These are phyloP conservation scores for Chrysanthemum seticuspe DNA, from an alignment of 129 eudicot genomes.

Conservation along the genomic window DNA sequence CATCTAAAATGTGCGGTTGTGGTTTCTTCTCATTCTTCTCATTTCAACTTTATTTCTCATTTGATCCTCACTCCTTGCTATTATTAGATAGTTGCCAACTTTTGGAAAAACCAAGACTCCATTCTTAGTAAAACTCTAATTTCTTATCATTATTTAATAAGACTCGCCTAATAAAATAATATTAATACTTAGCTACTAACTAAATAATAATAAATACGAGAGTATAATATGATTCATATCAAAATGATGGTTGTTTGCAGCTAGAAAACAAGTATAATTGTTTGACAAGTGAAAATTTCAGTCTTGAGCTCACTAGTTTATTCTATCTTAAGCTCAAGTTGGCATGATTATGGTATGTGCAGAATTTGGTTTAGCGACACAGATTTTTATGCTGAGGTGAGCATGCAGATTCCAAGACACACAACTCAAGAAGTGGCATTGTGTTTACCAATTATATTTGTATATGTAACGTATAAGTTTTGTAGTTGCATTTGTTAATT, in stretches of 20 bases:
- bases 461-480: constrained; percentile 14
- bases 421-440: constrained; percentile 28
- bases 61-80: no score
- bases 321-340: background rate
- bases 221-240: no score
- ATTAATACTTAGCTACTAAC: background rate
- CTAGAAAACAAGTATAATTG: background rate
- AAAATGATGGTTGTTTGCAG: background rate
- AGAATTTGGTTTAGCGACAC: constrained; percentile 20
- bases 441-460: constrained; percentile 6
- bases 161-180: no score
- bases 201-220: background rate
- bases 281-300: background rate
- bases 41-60: no score
- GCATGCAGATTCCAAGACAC: constrained; percentile 10
- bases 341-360: constrained; percentile 21
- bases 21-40: no score
- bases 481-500: background rate
- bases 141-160: no score
- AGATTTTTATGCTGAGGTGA: constrained; percentile 7
- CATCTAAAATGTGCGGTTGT: no score
- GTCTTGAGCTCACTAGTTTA: background rate
- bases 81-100: no score
- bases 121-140: no score
- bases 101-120: no score